Base-by-base conservation (phyloP, 2,329 filamentous ascomycete genomes). In the Colletotrichum limetticola region DNA sequence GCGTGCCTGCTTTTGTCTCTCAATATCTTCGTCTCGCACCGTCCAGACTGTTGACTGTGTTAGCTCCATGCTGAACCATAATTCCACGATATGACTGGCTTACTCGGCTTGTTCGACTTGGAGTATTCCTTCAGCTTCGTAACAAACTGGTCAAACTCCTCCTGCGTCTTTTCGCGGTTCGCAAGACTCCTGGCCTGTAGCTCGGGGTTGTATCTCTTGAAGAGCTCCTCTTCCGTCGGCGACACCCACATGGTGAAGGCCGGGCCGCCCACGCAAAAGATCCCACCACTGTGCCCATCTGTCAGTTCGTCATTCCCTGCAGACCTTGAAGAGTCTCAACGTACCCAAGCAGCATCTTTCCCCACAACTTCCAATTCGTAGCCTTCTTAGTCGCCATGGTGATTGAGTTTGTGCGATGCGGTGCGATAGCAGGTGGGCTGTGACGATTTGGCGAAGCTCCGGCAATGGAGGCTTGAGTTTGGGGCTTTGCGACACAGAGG, bases 131-230 rank as follows among this genome's bases (percentile, higher is more conserved):
- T 98, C 80, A 99, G 83, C 78, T 92, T 91, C 61, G 80, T 89
- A 32, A 98, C 93, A 79, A 98, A 98, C 68, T 95, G 90, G 80
- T 98, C 94, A 78, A 98, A 98, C 72, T 98, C 95, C 82, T 95
- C 89, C 79, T 97, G 91, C 73, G 90, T 90, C 81, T 93, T 91
- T 71, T 92, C 88, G 22, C 95, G 90, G 71, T 92, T 90, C 82
- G 95, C 95, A n/a, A 97, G 85, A 74, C 94, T 95, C 79, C 93
- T 91, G 82, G 94, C 94, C 80, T 97, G 94, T n/a, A 99, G 89
- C 42, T 98, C 97, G 0, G 96, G 96, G 82, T 96, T 98, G 86
- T 98, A 98, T 83, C 89, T 91, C 85, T 94, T 88, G 87, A 97
- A 95, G 55, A 99, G 89, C 85, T 98, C 95, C 83, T 98, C 97